These are phyloP conservation scores for Vachellia collinsii DNA, from an alignment of 306 rosid genomes.

Conservation along the genomic window DNA sequence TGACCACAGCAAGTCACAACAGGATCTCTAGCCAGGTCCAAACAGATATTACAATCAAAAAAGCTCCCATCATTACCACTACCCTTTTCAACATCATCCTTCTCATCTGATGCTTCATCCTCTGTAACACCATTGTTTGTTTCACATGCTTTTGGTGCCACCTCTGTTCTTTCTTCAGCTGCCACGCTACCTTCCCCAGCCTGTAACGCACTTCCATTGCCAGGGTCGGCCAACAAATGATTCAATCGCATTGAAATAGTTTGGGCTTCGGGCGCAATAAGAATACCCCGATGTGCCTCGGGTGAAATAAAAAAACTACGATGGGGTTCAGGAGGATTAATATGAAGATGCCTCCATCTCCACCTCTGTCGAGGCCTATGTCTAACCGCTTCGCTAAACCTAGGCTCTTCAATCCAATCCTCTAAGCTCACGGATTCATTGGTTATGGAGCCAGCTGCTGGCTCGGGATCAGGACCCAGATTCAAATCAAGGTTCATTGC, in stretches of 20 bases:
- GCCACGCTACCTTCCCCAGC: slow-evolving; percentile 91
- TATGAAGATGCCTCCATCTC: slow-evolving; percentile 60
- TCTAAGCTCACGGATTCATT: slow-evolving; percentile 63
- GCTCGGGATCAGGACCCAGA: slow-evolving; percentile 86
- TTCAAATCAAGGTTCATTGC: slow-evolving; percentile 97
- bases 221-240: slow-evolving; percentile 68
- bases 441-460: slow-evolving; percentile 35
- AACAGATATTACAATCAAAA: slow-evolving; percentile 93
- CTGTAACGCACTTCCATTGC: slow-evolving; percentile 59
- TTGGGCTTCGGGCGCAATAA: slow-evolving; percentile 48
- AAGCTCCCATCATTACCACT: slow-evolving; percentile 76
- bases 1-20: slow-evolving; percentile 98
- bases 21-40: slow-evolving; percentile 87
- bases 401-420: slow-evolving; percentile 60
- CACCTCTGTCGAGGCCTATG: slow-evolving; percentile 61
- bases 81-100: slow-evolving; percentile 71
- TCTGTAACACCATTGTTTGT: slow-evolving; percentile 57
- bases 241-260: slow-evolving; percentile 63
- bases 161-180: slow-evolving; percentile 68
- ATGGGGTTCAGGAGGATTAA: slow-evolving; percentile 35
- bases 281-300: slow-evolving; percentile 43
- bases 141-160: slow-evolving; percentile 69
- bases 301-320: slow-evolving; percentile 38
- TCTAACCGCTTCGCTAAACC: slow-evolving; percentile 62
- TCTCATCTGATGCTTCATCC: slow-evolving; percentile 58